Percentiles rank a stretch among this genome's conserved stretches.
These are phyloP conservation scores for Favolaschia claudopus DNA, from an alignment of 768 basidiomycete species.

Conservation along the genomic window DNA sequence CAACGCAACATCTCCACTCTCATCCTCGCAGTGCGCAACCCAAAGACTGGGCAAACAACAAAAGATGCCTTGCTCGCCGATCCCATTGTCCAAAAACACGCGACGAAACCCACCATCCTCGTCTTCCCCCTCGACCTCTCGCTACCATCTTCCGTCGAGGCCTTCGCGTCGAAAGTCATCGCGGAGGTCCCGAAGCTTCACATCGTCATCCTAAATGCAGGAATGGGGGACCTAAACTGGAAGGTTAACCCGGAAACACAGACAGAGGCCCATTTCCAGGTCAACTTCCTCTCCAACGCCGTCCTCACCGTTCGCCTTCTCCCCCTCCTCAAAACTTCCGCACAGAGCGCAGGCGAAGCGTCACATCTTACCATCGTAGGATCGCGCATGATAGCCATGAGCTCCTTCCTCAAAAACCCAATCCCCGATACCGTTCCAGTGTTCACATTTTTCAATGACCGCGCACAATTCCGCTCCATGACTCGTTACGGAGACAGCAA, in stretches of 20 bases:
- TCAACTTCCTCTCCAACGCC: constrained; percentile 30
- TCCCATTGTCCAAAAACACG: constrained; percentile 9
- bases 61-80: constrained; percentile 24
- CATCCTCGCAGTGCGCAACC: constrained; percentile 26
- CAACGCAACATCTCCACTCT: constrained; percentile 25
- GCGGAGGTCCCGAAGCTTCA: constrained; percentile 19
- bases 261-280: constrained; percentile 24
- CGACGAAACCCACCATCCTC: constrained; percentile 21
- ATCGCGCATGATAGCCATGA: constrained; percentile 7
- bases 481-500: constrained; percentile 27
- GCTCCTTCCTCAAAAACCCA: constrained; percentile 8
- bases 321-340: constrained; percentile 26
- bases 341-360: not conserved
- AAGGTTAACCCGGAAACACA: constrained; percentile 19
- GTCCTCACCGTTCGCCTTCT: constrained; percentile 28
- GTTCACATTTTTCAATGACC: constrained; percentile 22
- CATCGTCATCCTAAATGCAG: constrained; percentile 32
- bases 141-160: constrained; percentile 24
- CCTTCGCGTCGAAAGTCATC: constrained; percentile 21
- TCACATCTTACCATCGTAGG: constrained; percentile 24
- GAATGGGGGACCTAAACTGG: constrained; percentile 15
- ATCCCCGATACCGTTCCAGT: constrained; percentile 20
- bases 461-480: not conserved
- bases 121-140: constrained; percentile 28
- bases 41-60: constrained; percentile 16